Evolutionary conservation across 177 flowering plant species (phyloP), one percentile per base, ranked within the genome.

Genomic region (Telopea speciosissima): DNA sequence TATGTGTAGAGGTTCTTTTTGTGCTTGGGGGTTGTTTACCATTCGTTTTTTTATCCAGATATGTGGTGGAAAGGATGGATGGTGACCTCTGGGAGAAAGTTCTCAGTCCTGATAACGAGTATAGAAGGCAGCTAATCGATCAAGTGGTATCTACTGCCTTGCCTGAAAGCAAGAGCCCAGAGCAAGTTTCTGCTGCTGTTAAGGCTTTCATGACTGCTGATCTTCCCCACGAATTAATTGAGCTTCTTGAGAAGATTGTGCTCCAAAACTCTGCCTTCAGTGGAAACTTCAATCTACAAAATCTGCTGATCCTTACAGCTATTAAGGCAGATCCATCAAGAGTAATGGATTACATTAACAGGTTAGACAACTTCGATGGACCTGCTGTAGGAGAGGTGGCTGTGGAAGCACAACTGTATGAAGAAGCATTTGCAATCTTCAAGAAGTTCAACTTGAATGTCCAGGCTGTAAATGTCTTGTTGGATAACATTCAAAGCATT

Each of bases 121-220:
- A 84, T 75, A 87, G 97, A 76, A 81, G 99, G 72, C 96, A 90
- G 82, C 91, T 96, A 49, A 96, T 96, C 79, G 99, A 96, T 84
- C 99, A 96, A 83, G 99, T 96, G 79, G 99, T 96, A 40, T 96
- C 99, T 26, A 96, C 99, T 75, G 99, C 99, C 75, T 78, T 96
- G 81, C 99, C 99, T 64, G 99, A 96, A 78, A 96, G 98, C 92
- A 93, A 93, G 88, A 93, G 98, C 78, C 98, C 99, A 7, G 99
- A 96, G 70, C 98, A 96, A 83, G 99, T 96, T 63, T 96, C 99
- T 79, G 98, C 98, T 14, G 92, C 99, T 74, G 99, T 96, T 68
- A 96, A 96, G 72, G 98, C 99, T 70, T 96, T 96, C 74, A 96
- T 96, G 99, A 93, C 97, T 62, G 99, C 99, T 76, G 99, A 96